Evolutionary conservation across 169 alveolate genomes (phyloP).

Genomic region (Eimeria mitis): DNA sequence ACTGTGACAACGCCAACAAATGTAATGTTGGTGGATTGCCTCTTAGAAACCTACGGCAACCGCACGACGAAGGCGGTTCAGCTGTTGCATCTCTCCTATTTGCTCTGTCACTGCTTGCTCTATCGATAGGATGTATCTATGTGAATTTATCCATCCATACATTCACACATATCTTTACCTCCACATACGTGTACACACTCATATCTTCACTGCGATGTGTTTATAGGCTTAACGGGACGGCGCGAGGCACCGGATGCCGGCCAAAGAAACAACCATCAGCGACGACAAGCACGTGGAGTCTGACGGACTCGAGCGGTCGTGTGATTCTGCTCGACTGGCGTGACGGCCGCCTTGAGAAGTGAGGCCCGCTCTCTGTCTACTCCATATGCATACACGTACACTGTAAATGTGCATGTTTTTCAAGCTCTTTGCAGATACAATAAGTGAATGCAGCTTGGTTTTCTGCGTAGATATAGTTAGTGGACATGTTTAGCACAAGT

Average conservation of each 20-base stretch:
- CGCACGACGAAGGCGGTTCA: not conserved
- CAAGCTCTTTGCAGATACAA: not conserved
- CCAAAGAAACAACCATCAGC: constrained; percentile 76
- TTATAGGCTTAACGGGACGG: constrained; percentile 76
- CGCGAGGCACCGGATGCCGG: constrained; percentile 71
- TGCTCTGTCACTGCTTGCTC: not conserved
- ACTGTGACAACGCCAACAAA: not conserved
- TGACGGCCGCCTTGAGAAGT: constrained; percentile 74
- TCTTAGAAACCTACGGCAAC: not conserved
- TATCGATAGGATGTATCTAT: not conserved
- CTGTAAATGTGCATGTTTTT: not conserved
- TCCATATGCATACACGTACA: not conserved
- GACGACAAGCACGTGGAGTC: constrained; percentile 74
- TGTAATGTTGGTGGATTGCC: not conserved
- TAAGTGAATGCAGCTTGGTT: not conserved
- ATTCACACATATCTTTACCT: too few species aligned
- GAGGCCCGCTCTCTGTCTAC: not conserved
- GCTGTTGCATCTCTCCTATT: not conserved
- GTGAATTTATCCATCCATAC: not conserved
- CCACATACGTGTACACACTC: too few species aligned
- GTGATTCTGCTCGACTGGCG: constrained; percentile 73
- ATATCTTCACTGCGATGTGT: not conserved
- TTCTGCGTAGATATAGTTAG: not conserved
- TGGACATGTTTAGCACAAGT: not conserved
- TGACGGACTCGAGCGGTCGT: constrained; percentile 78